Base-by-base conservation (phyloP, 768 basidiomycete genomes). In the Albatrellus ellisii region DNA sequence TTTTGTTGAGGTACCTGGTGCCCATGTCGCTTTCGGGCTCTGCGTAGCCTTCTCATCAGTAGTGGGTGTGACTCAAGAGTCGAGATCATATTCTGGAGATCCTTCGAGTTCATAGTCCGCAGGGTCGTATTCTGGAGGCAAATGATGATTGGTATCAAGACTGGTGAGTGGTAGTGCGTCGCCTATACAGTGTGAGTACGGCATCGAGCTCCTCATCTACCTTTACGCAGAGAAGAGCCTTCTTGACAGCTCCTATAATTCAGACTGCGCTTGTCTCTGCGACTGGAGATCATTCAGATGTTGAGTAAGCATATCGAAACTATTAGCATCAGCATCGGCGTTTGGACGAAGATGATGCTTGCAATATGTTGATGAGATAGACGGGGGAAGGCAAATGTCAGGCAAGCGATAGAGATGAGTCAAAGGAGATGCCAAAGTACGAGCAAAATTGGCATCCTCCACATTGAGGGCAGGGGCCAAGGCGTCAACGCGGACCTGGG, bases 391-490 rank as follows among this genome's bases (percentile, higher is more conserved):
- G 45, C 46, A 15, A 25, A 57, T 44, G 46, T 26, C 36, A 42
- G 79, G 73, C 0, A 89, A 63, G 5, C 76, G 72, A 39, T 77
- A 67, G 41, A 90, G 71, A 53, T 86, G 72, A 4, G 71, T 57
- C 14, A 90, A 64, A 24, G 90, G 70, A 0, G 79, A 70, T 17
- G 79, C 72, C 41, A 92, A 72, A 2, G 80, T 66, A 20, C 65
- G 72, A 6, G 79, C 79, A 25, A 90, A 72, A 15, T 65, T 60
- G 0, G 75, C 77, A 45, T 87, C 83, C 7, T 52, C 61, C 8
- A 62, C 51, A 3, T 64, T 56, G 29, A 77, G 55, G 0, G 68
- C 62, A 24, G 63, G 55, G 1, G 67, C 62, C 5, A 77, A 56
- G 7, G 56, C 51, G 35, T 75, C 67, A 6, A 86, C 67, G 44